These are phyloP conservation scores for Neonectria coccinea DNA, from an alignment of 2,329 filamentous ascomycete genomes.

Conservation along the genomic window DNA sequence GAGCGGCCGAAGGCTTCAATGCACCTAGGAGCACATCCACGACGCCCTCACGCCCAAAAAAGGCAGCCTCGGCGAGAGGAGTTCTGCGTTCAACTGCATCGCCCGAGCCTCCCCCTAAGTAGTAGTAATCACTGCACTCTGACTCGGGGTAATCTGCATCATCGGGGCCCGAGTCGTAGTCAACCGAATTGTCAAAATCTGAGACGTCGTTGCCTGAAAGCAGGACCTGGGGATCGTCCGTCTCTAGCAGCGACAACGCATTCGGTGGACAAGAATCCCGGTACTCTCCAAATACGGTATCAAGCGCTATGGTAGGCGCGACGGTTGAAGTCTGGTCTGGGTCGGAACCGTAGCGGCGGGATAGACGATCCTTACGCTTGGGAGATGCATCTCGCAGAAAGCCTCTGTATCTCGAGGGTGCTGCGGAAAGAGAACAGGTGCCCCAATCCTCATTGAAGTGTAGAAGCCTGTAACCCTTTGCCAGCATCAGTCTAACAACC, in stretches of 20 bases:
- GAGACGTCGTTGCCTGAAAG: too few species aligned
- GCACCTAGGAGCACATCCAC: neutral
- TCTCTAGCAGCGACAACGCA: neutral
- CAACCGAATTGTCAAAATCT: too few species aligned
- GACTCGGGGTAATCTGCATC: too few species aligned
- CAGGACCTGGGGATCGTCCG: too few species aligned
- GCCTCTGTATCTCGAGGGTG: neutral
- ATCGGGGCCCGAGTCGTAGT: too few species aligned
- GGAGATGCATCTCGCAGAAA: slow-evolving; percentile 13
- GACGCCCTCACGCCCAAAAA: neutral
- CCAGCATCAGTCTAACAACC: slow-evolving; percentile 16
- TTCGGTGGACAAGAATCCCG: neutral
- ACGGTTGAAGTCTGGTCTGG: neutral
- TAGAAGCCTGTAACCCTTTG: neutral
- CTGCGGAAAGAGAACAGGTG: too few species aligned
- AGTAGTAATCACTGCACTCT: too few species aligned
- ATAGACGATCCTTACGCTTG: neutral
- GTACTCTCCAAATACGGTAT: slow-evolving; percentile 5
- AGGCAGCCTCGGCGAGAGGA: neutral
- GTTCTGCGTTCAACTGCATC: too few species aligned
- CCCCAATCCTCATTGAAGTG: neutral
- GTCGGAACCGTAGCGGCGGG: neutral
- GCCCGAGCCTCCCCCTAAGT: too few species aligned
- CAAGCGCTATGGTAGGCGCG: neutral
- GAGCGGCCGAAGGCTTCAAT: neutral